phyloP scores from a whole-genome alignment of 2,329 filamentous ascomycete species.

The Phaeosphaeriaceae sp. region DNA sequence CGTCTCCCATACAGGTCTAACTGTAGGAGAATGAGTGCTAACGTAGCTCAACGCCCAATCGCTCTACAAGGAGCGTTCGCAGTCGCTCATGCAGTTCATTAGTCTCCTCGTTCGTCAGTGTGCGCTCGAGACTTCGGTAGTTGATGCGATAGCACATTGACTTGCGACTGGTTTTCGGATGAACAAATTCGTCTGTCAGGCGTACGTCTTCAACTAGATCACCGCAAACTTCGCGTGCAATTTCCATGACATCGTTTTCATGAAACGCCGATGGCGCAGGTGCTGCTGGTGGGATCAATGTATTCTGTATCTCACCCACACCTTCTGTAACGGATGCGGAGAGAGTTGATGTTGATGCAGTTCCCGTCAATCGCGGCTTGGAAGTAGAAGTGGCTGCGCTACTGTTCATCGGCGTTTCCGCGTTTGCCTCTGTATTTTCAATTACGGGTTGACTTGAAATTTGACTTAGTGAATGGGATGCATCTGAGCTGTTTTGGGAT shows the following conservation, averaged over 20 bases:
- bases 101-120: constrained; percentile 81
- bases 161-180: constrained; percentile 81
- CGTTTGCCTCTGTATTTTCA: constrained; percentile 2
- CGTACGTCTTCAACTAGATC: constrained; percentile 87
- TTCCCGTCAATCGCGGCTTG: constrained; percentile 6
- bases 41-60: constrained; percentile 80
- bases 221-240: constrained; percentile 81
- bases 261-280: constrained; percentile 64
- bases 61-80: constrained; percentile 66
- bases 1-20: background rate
- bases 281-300: constrained; percentile 16
- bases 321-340: constrained; percentile 3
- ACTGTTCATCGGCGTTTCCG: constrained; percentile 2
- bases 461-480: constrained; percentile 13
- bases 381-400: background rate
- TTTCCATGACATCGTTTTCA: constrained; percentile 97
- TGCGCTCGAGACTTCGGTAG: constrained; percentile 90
- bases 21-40: constrained; percentile 40
- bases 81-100: constrained; percentile 78
- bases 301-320: background rate
- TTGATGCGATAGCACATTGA: constrained; percentile 93
- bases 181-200: constrained; percentile 83
- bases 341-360: constrained; percentile 24
- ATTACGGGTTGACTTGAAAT: background rate
- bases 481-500: constrained; percentile 10